A percentile compares a stretch with the other conserved stretches of the same genome.
phyloP scores from a whole-genome alignment of 2,329 filamentous ascomycete genomes.

The Zelopaecilomyces penicillatus region DNA sequence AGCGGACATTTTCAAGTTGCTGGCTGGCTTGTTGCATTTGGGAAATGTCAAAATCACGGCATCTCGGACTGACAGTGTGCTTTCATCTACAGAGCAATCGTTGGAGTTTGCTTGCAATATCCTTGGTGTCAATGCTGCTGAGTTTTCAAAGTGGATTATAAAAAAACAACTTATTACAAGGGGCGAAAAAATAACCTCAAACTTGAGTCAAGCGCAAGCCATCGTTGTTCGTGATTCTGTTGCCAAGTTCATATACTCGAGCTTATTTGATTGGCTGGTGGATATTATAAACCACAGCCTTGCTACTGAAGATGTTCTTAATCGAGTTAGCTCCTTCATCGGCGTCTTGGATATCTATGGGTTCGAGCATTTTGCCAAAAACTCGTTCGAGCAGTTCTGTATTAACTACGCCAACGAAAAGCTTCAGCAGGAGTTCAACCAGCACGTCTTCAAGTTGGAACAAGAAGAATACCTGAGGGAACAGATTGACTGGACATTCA shows the following conservation, averaged over 20 bases:
- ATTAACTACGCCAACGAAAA: conserved; percentile 99
- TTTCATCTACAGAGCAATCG: conserved; percentile 73
- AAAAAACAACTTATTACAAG: conserved; percentile 97
- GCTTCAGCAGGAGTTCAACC: conserved; percentile 97
- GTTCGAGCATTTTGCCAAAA: conserved; percentile 98
- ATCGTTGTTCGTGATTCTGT: conserved; percentile 93
- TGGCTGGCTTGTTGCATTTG: conserved; percentile 85
- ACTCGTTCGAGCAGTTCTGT: conserved; percentile 99
- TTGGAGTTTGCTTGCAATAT: conserved; percentile 74
- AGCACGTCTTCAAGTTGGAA: conserved; percentile 97
- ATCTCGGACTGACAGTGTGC: conserved; percentile 76
- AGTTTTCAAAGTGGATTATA: conserved; percentile 96
- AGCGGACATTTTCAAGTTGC: conserved; percentile 75
- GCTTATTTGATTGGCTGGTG: conserved; percentile 98
- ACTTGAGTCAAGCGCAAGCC: conserved; percentile 87
- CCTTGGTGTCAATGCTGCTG: conserved; percentile 74
- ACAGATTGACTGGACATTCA: conserved; percentile 98
- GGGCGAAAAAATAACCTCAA: conserved; percentile 95
- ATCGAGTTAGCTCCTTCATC: conserved; percentile 80
- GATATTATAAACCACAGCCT: conserved; percentile 89
- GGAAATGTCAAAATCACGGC: conserved; percentile 95
- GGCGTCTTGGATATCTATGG: conserved; percentile 99
- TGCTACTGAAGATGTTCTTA: conserved; percentile 79
- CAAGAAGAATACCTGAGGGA: conserved; percentile 96
- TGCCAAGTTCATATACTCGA: conserved; percentile 97